Base-by-base conservation (phyloP, 352 stramenopile genomes). In the Pythium sp. region DNA sequence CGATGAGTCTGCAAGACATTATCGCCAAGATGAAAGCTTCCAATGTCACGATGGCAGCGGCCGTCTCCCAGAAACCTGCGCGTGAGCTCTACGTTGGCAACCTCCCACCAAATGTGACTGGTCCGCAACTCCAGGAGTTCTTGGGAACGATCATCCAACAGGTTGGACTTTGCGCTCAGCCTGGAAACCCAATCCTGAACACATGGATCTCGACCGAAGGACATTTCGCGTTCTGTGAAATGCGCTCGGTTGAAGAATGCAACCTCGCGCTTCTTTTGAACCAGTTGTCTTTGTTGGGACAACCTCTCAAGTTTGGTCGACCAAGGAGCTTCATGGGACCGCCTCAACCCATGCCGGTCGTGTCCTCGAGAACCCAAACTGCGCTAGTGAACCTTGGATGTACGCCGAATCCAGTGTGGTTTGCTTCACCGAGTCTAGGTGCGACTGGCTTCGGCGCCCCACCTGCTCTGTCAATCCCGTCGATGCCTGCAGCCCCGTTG, bases 141-240 rank as follows among this genome's bases (percentile, higher is more conserved):
- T 58, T 96, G 15, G 87, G 86, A 24, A 95, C 89, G 22, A 96
- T 96, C 65, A 93, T 96, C 59, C 87, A 93, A 60, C 87, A 96
- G 63, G 87, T 96, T 38, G 89, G 89, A 3, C 76, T 96, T 41
- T 88, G 74, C 4, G 79, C 82, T 15, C 84, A 94, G 49, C 82
- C 85, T 20, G 89, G 89, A 1, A 94, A 92, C 54, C 87, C 89
- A 7, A 96, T 96, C 64, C 53, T 93, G 49, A 91, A 85, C 65
- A 93, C 87, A 64, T 96, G 89, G 89, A 90, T 93, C 58, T 96
- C 89, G 12, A 89, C 84, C 2, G 89, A 95, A 53, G 87, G 87
- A 28, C 87, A 94, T 38, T 96, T 95, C 62, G 89, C 89, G 1
- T 96, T 96, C 55, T 94, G 87, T 41, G 89, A 96, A 70, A 96